Evolutionary conservation across 129 eudicot species (phyloP).

Genomic region (Smallanthus sonchifolius): DNA sequence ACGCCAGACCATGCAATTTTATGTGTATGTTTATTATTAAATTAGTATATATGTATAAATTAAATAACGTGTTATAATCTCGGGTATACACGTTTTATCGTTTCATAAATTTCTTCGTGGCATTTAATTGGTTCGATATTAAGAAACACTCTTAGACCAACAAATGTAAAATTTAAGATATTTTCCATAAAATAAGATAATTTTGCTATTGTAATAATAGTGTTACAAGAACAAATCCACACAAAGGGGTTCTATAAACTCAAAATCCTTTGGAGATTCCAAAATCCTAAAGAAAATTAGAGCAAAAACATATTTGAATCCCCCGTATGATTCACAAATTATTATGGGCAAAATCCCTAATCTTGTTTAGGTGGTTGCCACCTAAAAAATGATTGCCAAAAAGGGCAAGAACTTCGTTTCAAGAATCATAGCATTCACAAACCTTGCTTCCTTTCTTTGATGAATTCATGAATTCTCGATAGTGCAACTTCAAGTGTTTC

Average conservation of each 20-base stretch:
- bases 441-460: conserved; percentile 38
- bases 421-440: conserved; percentile 17
- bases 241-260: conserved; percentile 28
- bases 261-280: conserved; percentile 27
- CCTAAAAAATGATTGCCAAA: conserved; percentile 23
- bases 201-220: conserved; percentile 10
- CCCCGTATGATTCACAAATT: conserved; percentile 23
- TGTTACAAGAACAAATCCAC: conserved; percentile 15
- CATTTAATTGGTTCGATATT: too few species aligned
- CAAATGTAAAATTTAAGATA: background rate
- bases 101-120: too few species aligned
- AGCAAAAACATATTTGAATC: conserved; percentile 31
- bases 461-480: conserved; percentile 57
- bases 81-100: too few species aligned
- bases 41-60: background rate
- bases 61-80: background rate
- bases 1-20: background rate
- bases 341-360: conserved; percentile 33
- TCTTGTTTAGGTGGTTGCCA: conserved; percentile 28
- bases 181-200: background rate
- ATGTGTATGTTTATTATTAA: background rate
- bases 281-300: conserved; percentile 18
- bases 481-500: conserved; percentile 73
- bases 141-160: too few species aligned
- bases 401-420: conserved; percentile 10